phyloP scores from a whole-genome alignment of 2,329 filamentous ascomycete genomes.

The Bipolaris gigantea region DNA sequence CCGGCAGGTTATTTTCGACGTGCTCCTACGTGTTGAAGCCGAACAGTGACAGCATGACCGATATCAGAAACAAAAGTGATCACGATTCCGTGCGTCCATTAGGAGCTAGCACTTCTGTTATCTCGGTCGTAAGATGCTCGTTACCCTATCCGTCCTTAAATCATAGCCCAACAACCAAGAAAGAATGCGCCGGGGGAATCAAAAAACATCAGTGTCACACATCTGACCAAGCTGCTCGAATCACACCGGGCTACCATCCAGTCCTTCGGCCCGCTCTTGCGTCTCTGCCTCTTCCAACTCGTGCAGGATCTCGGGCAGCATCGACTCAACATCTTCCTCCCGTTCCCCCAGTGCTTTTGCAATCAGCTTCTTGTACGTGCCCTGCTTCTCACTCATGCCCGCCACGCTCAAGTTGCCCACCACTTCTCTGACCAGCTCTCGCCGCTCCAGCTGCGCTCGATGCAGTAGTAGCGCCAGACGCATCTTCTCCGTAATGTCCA shows the following conservation, averaged over 20 bases:
- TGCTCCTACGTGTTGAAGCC: background rate
- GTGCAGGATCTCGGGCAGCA: constrained; percentile 54
- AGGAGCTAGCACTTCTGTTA: constrained; percentile 6
- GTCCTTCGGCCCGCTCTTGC: constrained; percentile 39
- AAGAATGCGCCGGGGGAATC: background rate
- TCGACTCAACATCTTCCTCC: constrained; percentile 69
- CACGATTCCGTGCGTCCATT: constrained; percentile 5
- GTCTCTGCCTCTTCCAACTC: constrained; percentile 54
- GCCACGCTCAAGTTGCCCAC: constrained; percentile 68
- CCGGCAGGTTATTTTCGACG: too few relatives aligned
- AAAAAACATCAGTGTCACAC: background rate
- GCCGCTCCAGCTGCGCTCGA: constrained; percentile 61
- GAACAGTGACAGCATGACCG: background rate
- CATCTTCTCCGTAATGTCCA: constrained; percentile 55
- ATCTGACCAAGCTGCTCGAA: background rate
- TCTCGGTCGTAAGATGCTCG: constrained; percentile 17
- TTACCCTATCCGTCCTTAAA: constrained; percentile 2
- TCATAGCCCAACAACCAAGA: background rate
- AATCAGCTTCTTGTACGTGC: constrained; percentile 71
- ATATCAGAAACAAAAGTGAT: background rate
- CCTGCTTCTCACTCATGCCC: constrained; percentile 72
- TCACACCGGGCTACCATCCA: constrained; percentile 39
- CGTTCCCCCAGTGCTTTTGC: constrained; percentile 68
- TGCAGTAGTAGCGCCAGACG: constrained; percentile 61
- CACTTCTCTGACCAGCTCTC: constrained; percentile 66